Evolutionary conservation across 1,284 basidiomycete genomes (phyloP).

Genomic region (Trichosporon coremiiforme): DNA sequence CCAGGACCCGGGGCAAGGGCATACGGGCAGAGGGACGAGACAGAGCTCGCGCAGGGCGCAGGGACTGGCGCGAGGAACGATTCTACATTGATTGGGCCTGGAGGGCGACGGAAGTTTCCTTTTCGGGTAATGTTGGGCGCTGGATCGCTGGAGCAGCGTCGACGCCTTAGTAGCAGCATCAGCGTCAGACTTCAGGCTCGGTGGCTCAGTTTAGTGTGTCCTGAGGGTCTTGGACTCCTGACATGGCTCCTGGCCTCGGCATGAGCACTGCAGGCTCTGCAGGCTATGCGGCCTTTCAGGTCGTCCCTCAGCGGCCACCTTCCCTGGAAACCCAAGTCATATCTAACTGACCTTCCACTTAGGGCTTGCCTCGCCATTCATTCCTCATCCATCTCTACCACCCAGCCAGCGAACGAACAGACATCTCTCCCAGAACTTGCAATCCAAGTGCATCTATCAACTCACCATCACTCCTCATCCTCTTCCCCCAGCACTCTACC

Average conservation of each 20-base stretch:
- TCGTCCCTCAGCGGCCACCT: background rate
- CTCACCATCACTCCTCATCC: background rate
- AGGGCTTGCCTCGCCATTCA: conserved; percentile 8
- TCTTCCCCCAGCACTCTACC: background rate
- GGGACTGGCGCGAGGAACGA: conserved; percentile 4
- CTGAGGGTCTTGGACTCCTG: conserved; percentile 2
- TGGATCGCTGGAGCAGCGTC: background rate
- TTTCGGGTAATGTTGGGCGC: background rate
- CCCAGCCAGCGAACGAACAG: background rate
- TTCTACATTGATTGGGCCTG: background rate
- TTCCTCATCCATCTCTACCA: conserved; percentile 15
- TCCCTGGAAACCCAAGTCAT: conserved; percentile 9
- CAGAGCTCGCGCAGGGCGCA: background rate
- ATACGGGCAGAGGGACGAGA: background rate
- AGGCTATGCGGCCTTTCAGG: background rate
- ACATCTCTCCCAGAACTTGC: background rate
- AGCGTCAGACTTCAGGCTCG: background rate
- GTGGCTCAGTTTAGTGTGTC: conserved; percentile 1
- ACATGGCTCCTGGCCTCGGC: background rate
- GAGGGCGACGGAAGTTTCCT: conserved; percentile 1
- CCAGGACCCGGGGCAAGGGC: background rate
- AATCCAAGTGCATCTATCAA: background rate
- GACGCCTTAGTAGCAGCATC: background rate
- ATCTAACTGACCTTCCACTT: conserved; percentile 15
- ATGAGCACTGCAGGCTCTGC: background rate